Evolutionary conservation across 495 filamentous ascomycete genomes (phyloP).

Genomic region (Hyaloscypha variabilis): DNA sequence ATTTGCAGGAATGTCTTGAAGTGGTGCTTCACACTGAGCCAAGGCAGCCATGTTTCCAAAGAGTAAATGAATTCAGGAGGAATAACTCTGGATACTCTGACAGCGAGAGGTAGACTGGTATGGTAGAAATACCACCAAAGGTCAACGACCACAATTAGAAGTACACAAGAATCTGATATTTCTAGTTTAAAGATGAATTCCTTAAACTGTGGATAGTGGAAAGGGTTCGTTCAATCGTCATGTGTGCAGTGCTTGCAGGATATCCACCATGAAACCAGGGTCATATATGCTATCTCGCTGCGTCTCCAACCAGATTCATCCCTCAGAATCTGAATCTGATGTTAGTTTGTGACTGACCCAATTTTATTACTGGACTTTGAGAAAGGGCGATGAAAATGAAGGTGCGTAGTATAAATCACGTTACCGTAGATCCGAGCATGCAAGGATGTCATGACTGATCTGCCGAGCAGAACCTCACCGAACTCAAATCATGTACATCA

Average conservation of each 20-base stretch:
- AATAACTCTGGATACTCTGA: no score
- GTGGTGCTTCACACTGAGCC: neutral
- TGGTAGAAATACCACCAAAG: no score
- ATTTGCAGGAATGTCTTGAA: neutral
- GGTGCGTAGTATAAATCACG: neutral
- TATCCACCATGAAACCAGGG: no score
- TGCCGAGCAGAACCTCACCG: neutral
- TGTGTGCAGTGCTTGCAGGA: neutral
- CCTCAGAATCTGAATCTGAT: no score
- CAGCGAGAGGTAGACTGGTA: no score
- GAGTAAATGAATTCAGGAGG: no score
- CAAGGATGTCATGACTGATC: neutral
- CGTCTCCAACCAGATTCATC: no score
- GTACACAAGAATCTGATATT: neutral
- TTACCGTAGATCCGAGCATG: neutral
- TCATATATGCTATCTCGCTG: no score
- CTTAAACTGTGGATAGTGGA: neutral
- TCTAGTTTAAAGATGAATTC: no score
- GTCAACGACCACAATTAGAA: neutral
- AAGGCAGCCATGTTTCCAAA: neutral
- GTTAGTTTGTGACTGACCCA: no score
- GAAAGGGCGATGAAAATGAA: no score
- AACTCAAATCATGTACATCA: neutral
- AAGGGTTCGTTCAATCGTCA: neutral
- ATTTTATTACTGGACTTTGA: no score